Percentiles rank a stretch among this genome's conserved stretches.
phyloP scores from a whole-genome alignment of 805 yeast genomes.

The Metschnikowia colocasiae region DNA sequence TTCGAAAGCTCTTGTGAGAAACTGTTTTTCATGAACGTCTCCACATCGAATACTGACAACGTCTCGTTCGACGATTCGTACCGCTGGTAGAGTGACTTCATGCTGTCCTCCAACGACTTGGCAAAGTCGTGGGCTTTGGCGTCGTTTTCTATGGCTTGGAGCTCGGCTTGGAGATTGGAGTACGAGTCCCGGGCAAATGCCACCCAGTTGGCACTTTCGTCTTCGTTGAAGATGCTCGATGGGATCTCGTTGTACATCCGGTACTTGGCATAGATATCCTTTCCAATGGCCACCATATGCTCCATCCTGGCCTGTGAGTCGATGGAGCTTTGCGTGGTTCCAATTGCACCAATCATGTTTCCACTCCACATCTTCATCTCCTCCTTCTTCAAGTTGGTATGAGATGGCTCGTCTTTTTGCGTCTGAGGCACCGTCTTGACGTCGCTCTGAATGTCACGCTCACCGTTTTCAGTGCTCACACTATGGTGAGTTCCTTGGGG shows the following conservation, averaged over 20 bases:
- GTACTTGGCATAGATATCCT: conserved; percentile 11
- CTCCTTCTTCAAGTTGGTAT: background rate
- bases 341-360: background rate
- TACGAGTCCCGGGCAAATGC: conserved; percentile 25
- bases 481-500: background rate
- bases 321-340: background rate
- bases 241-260: conserved; percentile 15
- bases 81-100: conserved; percentile 3
- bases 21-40: conserved; percentile 3
- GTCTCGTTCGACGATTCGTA: conserved; percentile 8
- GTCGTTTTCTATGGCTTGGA: conserved; percentile 22
- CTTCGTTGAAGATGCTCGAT: conserved; percentile 16
- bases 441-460: background rate
- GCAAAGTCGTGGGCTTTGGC: background rate
- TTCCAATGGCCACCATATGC: background rate
- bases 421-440: background rate
- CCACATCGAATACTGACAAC: conserved; percentile 9
- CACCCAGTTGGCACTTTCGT: conserved; percentile 24
- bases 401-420: background rate
- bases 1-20: background rate
- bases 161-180: conserved; percentile 22
- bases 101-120: conserved; percentile 2
- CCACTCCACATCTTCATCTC: background rate
- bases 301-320: conserved; percentile 1
- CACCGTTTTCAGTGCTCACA: background rate